Conservation (phyloP, 2,329 filamentous ascomycete species). For the Botrytis medusae region DNA sequence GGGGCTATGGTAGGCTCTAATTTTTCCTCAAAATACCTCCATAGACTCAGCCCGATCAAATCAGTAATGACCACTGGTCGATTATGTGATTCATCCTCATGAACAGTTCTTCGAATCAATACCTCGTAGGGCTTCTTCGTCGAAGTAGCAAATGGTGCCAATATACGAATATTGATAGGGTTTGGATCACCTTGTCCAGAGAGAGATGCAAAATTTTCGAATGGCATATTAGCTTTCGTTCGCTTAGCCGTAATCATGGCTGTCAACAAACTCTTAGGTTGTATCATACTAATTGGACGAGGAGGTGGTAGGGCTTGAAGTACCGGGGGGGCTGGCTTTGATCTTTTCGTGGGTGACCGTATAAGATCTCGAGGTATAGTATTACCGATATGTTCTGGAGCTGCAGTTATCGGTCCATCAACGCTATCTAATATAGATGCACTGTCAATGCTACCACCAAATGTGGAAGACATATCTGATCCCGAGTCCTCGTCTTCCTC, state of each 20-base stretch:
- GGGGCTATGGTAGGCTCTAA: constrained; percentile 63
- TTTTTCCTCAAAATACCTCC: constrained; percentile 76
- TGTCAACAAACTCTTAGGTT: constrained; percentile 69
- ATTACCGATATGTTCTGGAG: constrained; percentile 60
- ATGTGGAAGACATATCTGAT: constrained; percentile 64
- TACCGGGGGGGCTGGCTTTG: constrained; percentile 55
- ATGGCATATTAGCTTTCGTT: constrained; percentile 66
- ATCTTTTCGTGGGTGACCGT: constrained; percentile 63
- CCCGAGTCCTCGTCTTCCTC: constrained; percentile 57
- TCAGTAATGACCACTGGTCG: constrained; percentile 71
- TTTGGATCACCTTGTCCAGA: constrained; percentile 77
- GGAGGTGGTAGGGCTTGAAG: constrained; percentile 70
- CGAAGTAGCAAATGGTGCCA: constrained; percentile 67
- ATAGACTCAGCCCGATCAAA: constrained; percentile 77
- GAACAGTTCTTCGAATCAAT: constrained; percentile 66
- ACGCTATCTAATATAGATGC: constrained; percentile 66
- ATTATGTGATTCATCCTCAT: constrained; percentile 63
- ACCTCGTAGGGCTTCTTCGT: constrained; percentile 68
- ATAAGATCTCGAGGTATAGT: constrained; percentile 61
- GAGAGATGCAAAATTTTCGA: constrained; percentile 73
- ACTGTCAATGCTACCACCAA: constrained; percentile 67
- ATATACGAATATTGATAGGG: constrained; percentile 74
- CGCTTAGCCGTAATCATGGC: constrained; percentile 72
- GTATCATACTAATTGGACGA: constrained; percentile 63
- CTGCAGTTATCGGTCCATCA: constrained; percentile 55